These are phyloP conservation scores for Yamadazyma conglobata DNA, from an alignment of 1,139 yeast species.

Conservation along the genomic window DNA sequence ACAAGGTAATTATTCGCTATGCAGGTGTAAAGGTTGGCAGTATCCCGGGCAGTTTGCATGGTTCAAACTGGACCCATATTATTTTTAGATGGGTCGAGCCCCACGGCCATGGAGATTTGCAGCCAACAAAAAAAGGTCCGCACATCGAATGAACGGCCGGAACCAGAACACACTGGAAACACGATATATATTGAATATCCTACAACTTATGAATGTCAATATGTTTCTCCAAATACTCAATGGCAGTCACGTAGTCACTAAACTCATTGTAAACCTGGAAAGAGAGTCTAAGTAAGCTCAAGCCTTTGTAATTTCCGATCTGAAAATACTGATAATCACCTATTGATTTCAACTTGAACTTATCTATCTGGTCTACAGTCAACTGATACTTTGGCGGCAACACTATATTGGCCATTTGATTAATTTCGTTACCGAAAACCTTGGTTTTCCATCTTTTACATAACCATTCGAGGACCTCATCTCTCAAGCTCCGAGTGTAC, in stretches of 20 bases:
- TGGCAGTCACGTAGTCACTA: constrained; percentile 48
- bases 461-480: constrained; percentile 33
- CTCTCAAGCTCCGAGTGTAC: constrained; percentile 40
- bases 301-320: constrained; percentile 36
- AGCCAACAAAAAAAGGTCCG: too few relatives aligned
- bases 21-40: too few relatives aligned
- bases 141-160: too few relatives aligned
- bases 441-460: constrained; percentile 37
- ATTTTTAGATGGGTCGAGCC: too few relatives aligned
- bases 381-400: constrained; percentile 29
- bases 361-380: constrained; percentile 8
- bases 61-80: too few relatives aligned
- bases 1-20: too few relatives aligned
- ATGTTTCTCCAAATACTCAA: constrained; percentile 29
- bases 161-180: too few relatives aligned
- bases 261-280: constrained; percentile 60
- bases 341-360: not conserved
- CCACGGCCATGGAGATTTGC: too few relatives aligned
- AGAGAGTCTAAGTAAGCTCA: constrained; percentile 49
- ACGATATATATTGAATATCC: too few relatives aligned
- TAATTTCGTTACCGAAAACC: constrained; percentile 28
- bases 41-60: too few relatives aligned
- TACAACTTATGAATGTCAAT: too few relatives aligned
- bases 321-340: constrained; percentile 35
- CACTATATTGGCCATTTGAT: constrained; percentile 28